These are phyloP conservation scores for Trichocomaceae sp. DNA, from an alignment of 2,329 filamentous ascomycete genomes.

Conservation along the genomic window DNA sequence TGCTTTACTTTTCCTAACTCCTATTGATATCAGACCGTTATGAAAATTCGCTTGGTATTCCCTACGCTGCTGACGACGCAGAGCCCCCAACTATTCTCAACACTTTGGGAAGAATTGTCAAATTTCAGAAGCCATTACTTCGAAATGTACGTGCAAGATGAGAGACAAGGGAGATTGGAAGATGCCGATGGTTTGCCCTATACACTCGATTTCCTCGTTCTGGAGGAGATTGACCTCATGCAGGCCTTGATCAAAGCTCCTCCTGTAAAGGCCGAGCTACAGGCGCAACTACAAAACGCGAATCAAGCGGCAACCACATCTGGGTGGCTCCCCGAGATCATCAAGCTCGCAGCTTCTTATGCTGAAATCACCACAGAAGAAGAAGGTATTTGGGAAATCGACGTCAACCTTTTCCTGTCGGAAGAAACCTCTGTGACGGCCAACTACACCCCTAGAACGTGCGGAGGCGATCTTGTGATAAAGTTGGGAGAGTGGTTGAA, in stretches of 20 bases:
- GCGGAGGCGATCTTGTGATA: conserved; percentile 84
- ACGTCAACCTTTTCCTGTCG: conserved; percentile 89
- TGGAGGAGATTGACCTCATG: conserved; percentile 92
- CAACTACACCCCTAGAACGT: conserved; percentile 91
- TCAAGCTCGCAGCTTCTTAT: conserved; percentile 78
- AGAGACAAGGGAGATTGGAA: conserved; percentile 79
- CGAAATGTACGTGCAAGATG: conserved; percentile 76
- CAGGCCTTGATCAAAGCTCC: conserved; percentile 84
- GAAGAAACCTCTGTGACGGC: conserved; percentile 92
- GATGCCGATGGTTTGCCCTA: conserved; percentile 89
- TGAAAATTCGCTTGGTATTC: conserved; percentile 82
- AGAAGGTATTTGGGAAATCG: conserved; percentile 91
- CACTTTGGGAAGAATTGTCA: conserved; percentile 82
- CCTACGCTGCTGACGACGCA: conserved; percentile 74
- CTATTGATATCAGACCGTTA: conserved; percentile 56
- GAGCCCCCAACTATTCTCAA: conserved; percentile 73
- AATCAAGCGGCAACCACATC: conserved; percentile 56
- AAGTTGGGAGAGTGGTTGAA: conserved; percentile 89
- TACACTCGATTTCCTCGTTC: conserved; percentile 83
- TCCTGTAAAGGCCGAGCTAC: conserved; percentile 82
- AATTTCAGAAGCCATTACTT: conserved; percentile 67
- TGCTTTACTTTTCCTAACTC: conserved; percentile 15
- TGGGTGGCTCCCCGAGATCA: conserved; percentile 79
- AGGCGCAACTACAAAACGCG: conserved; percentile 62
- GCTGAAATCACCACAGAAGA: conserved; percentile 88